Conservation (phyloP, 2,329 filamentous ascomycete species). For the Penicillium sp. region DNA sequence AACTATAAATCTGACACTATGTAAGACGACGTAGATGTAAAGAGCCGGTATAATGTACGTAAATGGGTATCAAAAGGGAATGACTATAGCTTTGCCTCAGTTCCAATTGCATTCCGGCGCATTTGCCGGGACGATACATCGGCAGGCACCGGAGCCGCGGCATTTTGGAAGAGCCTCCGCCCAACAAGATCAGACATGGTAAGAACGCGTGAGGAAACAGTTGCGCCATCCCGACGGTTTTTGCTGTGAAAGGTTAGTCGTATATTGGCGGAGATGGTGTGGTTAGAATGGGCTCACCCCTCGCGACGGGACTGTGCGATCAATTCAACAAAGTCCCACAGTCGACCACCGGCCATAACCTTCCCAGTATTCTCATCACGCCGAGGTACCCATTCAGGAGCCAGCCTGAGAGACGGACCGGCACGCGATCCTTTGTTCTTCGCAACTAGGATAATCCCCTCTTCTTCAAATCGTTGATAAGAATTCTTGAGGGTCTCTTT, state of each 20-base stretch:
- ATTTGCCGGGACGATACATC: slow-evolving; percentile 37
- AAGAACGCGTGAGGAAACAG: slow-evolving; percentile 79
- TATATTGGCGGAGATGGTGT: neutral
- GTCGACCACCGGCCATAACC: slow-evolving; percentile 66
- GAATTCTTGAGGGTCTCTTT: slow-evolving; percentile 96
- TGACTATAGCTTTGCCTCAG: slow-evolving; percentile 32
- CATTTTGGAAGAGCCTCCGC: slow-evolving; percentile 58
- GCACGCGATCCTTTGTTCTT: slow-evolving; percentile 58
- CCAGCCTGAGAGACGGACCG: slow-evolving; percentile 58
- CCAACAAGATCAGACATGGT: slow-evolving; percentile 73
- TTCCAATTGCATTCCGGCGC: slow-evolving; percentile 39
- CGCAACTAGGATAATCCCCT: slow-evolving; percentile 77
- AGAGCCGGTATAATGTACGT: neutral
- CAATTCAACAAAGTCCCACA: slow-evolving; percentile 90
- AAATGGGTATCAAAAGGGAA: slow-evolving; percentile 3
- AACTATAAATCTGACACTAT: neutral
- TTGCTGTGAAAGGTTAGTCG: slow-evolving; percentile 51
- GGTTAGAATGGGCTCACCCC: slow-evolving; percentile 50
- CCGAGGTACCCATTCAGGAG: slow-evolving; percentile 70
- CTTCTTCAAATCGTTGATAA: slow-evolving; percentile 82
- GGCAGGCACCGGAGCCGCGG: slow-evolving; percentile 25
- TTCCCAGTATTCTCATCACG: slow-evolving; percentile 61
- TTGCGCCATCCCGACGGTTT: slow-evolving; percentile 89
- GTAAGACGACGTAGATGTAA: neutral
- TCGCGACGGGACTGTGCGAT: slow-evolving; percentile 81